Evolutionary conservation across 345 rosid species (phyloP).

Genomic region (Brassica napus): DNA sequence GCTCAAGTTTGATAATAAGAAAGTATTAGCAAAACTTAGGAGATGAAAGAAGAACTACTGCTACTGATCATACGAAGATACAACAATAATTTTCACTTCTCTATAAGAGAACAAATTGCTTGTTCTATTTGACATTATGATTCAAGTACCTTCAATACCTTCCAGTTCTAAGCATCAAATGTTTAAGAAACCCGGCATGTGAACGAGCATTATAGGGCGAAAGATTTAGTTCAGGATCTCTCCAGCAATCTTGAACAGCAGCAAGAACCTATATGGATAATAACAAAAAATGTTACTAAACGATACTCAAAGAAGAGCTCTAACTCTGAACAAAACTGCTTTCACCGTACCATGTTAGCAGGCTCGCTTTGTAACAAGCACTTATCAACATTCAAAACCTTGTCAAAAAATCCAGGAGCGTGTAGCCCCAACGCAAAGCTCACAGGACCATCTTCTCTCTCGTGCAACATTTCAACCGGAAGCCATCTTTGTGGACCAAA

Average conservation of each 20-base stretch:
- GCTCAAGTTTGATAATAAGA: slow-evolving; percentile 29
- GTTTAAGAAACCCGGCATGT: slow-evolving; percentile 91
- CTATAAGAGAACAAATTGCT: neutral
- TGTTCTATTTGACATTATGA: neutral
- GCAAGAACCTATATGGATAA: slow-evolving; percentile 67
- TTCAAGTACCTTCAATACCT: slow-evolving; percentile 60
- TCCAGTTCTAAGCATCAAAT: slow-evolving; percentile 92
- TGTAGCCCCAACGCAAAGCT: slow-evolving; percentile 78
- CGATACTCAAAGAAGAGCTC: neutral
- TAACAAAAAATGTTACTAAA: neutral
- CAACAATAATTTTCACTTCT: slow-evolving; percentile 9
- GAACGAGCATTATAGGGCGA: slow-evolving; percentile 82
- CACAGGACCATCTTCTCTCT: slow-evolving; percentile 54
- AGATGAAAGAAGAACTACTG: neutral
- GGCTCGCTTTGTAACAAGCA: slow-evolving; percentile 89
- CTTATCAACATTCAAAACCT: slow-evolving; percentile 72
- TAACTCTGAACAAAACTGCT: slow-evolving; percentile 6
- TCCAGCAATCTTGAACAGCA: slow-evolving; percentile 83
- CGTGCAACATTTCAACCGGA: slow-evolving; percentile 57
- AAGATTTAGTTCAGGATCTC: slow-evolving; percentile 66
- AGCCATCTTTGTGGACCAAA: slow-evolving; percentile 83
- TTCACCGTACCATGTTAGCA: slow-evolving; percentile 64
- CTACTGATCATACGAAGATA: neutral
- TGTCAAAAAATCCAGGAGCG: slow-evolving; percentile 90
- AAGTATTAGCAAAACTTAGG: slow-evolving; percentile 18